Conservation (phyloP, 164 flowering plant genomes). For the Liquidambar formosana region DNA sequence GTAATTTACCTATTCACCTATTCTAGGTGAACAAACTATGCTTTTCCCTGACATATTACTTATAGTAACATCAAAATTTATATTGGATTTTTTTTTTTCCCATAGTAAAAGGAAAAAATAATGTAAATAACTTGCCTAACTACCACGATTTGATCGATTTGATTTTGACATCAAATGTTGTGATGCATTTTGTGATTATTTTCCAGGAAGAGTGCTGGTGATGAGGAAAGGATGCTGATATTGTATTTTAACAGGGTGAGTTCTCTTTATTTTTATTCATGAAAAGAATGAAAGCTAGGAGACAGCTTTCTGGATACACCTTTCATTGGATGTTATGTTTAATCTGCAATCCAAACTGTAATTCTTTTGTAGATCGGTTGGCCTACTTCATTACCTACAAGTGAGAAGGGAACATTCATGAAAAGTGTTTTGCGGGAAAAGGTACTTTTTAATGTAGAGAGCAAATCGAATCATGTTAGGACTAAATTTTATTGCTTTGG, state of each 20-base stretch:
- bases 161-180: neutral
- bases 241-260: slow-evolving; percentile 77
- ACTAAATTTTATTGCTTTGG: neutral
- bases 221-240: slow-evolving; percentile 84
- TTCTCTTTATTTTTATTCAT: neutral
- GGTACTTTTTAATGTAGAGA: slow-evolving; percentile 38
- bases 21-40: too few species aligned
- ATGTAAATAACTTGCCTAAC: too few species aligned
- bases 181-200: neutral
- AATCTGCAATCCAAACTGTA: neutral
- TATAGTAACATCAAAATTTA: too few species aligned
- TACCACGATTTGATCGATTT: too few species aligned
- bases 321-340: slow-evolving; percentile 7
- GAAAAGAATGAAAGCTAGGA: neutral
- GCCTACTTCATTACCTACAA: slow-evolving; percentile 93
- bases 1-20: too few species aligned
- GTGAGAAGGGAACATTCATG: slow-evolving; percentile 69
- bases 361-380: slow-evolving; percentile 77
- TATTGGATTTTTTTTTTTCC: too few species aligned
- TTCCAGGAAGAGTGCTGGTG: slow-evolving; percentile 77
- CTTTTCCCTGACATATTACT: too few species aligned
- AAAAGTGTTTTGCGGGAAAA: slow-evolving; percentile 70
- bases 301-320: neutral
- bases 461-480: neutral
- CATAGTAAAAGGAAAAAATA: too few species aligned